These are phyloP conservation scores for Pochonia chlamydosporia DNA, from an alignment of 2,329 filamentous ascomycete species.

Conservation along the genomic window DNA sequence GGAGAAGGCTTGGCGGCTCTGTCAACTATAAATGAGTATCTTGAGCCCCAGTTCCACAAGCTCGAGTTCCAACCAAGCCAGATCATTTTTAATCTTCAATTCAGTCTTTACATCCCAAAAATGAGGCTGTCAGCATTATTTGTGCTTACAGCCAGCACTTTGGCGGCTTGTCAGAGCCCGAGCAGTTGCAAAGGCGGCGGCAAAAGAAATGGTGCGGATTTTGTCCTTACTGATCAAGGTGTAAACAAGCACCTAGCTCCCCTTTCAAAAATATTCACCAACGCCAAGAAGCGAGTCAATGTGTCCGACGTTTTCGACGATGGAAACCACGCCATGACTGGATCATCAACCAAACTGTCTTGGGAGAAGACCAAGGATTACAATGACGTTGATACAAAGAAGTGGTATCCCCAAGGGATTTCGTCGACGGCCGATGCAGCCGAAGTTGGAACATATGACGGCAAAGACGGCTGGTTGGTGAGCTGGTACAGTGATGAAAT, in stretches of 20 bases:
- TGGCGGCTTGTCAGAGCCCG: not conserved
- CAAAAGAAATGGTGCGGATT: constrained; percentile 12
- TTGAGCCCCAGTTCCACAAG: too few relatives aligned
- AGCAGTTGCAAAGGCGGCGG: not conserved
- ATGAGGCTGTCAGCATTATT: not conserved
- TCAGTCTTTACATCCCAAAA: not conserved
- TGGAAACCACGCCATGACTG: constrained; percentile 17
- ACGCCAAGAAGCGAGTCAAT: constrained; percentile 8
- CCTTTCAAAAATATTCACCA: constrained; percentile 14
- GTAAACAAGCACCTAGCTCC: constrained; percentile 15
- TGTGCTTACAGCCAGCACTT: not conserved
- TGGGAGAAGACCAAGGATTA: constrained; percentile 18
- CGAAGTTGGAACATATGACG: constrained; percentile 23
- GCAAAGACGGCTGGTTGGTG: constrained; percentile 25
- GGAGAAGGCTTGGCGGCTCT: too few relatives aligned
- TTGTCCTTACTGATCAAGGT: constrained; percentile 14
- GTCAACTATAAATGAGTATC: too few relatives aligned
- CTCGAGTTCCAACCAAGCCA: too few relatives aligned
- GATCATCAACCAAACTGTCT: constrained; percentile 6
- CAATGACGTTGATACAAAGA: constrained; percentile 23
- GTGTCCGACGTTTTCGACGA: constrained; percentile 17
- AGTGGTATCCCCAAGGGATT: constrained; percentile 30
- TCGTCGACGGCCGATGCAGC: constrained; percentile 26
- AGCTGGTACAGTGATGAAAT: constrained; percentile 27
- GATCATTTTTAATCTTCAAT: not conserved